A percentile compares a stretch with the other conserved stretches of the same genome.
phyloP scores from a whole-genome alignment of 345 rosid genomes.

The Euclidium syriacum region DNA sequence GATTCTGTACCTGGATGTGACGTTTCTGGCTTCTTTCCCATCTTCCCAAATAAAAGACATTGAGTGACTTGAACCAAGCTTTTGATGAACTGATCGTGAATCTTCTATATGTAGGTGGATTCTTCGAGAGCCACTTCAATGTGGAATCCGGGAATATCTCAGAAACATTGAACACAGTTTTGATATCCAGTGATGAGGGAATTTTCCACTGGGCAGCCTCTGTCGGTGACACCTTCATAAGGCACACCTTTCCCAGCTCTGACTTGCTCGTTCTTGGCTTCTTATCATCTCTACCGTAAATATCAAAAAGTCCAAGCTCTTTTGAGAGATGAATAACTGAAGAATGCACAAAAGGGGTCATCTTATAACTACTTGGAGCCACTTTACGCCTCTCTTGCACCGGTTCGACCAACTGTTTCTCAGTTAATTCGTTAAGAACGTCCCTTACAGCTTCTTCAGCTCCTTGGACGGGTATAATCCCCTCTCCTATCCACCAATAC shows the following conservation, averaged over 20 bases:
- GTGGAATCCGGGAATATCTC: slow-evolving; percentile 33
- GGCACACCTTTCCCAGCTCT: slow-evolving; percentile 28
- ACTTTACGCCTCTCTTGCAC: slow-evolving; percentile 20
- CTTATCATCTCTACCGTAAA: slow-evolving; percentile 10
- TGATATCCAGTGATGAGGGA: neutral
- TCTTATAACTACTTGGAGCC: slow-evolving; percentile 28
- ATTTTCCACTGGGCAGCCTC: neutral
- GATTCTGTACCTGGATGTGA: slow-evolving; percentile 26
- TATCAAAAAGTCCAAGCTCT: slow-evolving; percentile 11
- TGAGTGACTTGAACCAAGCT: slow-evolving; percentile 5
- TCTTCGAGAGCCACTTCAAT: slow-evolving; percentile 23
- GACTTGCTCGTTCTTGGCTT: slow-evolving; percentile 17
- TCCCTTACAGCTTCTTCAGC: slow-evolving; percentile 8
- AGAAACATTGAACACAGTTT: slow-evolving; percentile 39
- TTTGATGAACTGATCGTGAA: neutral
- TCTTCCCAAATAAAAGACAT: slow-evolving; percentile 38
- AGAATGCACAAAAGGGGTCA: slow-evolving; percentile 37
- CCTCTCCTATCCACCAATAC: slow-evolving; percentile 50
- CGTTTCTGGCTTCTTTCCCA: slow-evolving; percentile 31
- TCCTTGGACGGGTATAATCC: neutral
- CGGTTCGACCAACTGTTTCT: slow-evolving; percentile 28
- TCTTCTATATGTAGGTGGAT: neutral
- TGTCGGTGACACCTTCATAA: slow-evolving; percentile 14
- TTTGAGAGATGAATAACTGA: slow-evolving; percentile 26
- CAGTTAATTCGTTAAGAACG: slow-evolving; percentile 16